phyloP scores from a whole-genome alignment of 331 rosid genomes.

The Quercus tomentella region DNA sequence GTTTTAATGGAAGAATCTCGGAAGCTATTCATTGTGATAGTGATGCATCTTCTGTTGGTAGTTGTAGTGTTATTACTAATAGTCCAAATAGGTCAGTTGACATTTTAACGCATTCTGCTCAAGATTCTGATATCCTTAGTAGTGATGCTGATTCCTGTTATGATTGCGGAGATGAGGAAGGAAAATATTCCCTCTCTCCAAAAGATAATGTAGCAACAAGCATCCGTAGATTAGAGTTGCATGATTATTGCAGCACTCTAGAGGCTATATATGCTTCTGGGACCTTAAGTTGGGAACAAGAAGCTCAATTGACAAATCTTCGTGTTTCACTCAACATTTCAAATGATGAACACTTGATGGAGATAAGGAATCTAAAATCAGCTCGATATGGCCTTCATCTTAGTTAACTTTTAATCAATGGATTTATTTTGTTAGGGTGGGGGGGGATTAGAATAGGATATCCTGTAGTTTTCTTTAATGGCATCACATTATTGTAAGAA shows the following conservation, averaged over 20 bases:
- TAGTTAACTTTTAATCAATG: slow-evolving; percentile 29
- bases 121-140: slow-evolving; percentile 40
- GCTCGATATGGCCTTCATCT: slow-evolving; percentile 29
- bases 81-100: slow-evolving; percentile 27
- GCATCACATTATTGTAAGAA: slow-evolving; percentile 34
- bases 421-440: not conserved
- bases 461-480: slow-evolving; percentile 2
- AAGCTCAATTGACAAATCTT: slow-evolving; percentile 70
- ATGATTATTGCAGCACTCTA: slow-evolving; percentile 57
- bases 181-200: slow-evolving; percentile 24
- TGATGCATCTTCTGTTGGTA: slow-evolving; percentile 76
- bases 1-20: slow-evolving; percentile 44
- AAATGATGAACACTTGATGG: slow-evolving; percentile 84
- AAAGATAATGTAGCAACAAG: slow-evolving; percentile 37
- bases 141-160: slow-evolving; percentile 60
- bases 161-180: slow-evolving; percentile 39
- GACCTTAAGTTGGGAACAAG: slow-evolving; percentile 85
- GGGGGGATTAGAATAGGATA: not conserved
- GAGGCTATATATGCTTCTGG: slow-evolving; percentile 70
- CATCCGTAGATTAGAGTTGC: slow-evolving; percentile 73
- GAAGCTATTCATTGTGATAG: slow-evolving; percentile 46
- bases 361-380: slow-evolving; percentile 67
- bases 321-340: slow-evolving; percentile 79
- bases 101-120: slow-evolving; percentile 40
- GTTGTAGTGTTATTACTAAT: slow-evolving; percentile 62